A percentile compares a stretch with the other conserved stretches of the same genome.
Conservation (phyloP, 345 rosid species). For the Salix viminalis region DNA sequence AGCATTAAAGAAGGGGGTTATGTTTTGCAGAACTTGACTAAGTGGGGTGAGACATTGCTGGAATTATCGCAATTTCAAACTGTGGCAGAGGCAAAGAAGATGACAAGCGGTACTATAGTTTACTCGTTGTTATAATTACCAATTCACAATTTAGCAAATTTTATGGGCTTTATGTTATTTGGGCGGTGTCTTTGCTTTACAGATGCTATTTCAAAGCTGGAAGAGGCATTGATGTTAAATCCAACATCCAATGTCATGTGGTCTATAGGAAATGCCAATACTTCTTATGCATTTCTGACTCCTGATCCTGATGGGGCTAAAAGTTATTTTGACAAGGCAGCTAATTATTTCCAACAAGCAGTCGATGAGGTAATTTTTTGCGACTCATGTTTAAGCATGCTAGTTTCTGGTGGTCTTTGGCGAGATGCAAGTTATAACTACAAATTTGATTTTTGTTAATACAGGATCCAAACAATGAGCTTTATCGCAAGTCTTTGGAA, state of each 20-base stretch:
- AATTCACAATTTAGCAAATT: neutral
- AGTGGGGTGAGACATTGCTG: conserved; percentile 59
- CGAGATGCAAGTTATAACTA: neutral
- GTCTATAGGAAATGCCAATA: conserved; percentile 20
- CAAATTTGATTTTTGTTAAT: neutral
- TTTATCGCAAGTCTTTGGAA: conserved; percentile 23
- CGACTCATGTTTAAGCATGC: neutral
- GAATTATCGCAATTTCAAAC: conserved; percentile 57
- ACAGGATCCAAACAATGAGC: conserved; percentile 23
- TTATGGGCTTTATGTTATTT: neutral
- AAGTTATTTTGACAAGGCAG: conserved; percentile 12
- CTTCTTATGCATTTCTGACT: conserved; percentile 20
- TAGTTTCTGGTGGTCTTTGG: neutral
- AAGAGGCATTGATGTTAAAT: conserved; percentile 23
- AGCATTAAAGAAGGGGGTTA: neutral
- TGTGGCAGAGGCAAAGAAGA: conserved; percentile 37
- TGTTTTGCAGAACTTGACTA: conserved; percentile 37
- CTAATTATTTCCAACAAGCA: conserved; percentile 21
- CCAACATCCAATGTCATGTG: conserved; percentile 20
- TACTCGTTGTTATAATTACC: neutral
- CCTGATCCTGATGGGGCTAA: conserved; percentile 17
- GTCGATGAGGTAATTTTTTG: conserved; percentile 12
- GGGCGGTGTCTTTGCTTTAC: neutral
- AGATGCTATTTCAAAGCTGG: conserved; percentile 25
- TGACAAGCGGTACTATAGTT: conserved; percentile 27